Conservation (phyloP, 2,329 filamentous ascomycete species). For the Alternaria tenuissima region DNA sequence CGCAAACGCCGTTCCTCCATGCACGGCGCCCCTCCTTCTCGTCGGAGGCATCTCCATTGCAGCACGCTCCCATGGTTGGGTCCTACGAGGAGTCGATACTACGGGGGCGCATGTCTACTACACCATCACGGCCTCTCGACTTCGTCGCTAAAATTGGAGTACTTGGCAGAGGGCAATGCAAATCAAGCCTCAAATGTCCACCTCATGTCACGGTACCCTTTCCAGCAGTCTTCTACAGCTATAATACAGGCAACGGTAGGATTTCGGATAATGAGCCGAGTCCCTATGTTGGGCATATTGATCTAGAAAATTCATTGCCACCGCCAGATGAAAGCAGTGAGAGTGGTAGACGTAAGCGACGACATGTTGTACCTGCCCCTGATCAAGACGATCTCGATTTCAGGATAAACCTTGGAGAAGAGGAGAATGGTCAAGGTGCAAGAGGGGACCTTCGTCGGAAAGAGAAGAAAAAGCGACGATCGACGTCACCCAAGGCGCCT, state of each 20-base stretch:
- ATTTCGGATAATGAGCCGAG: conserved; percentile 86
- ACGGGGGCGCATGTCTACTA: conserved; percentile 94
- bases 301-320: conserved; percentile 81
- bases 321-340: conserved; percentile 56
- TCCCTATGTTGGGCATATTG: conserved; percentile 92
- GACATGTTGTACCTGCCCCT: conserved; percentile 37
- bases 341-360: conserved; percentile 52
- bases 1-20: conserved; percentile 58
- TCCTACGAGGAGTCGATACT: conserved; percentile 98
- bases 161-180: conserved; percentile 87
- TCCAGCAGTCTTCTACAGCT: conserved; percentile 95
- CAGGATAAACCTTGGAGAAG: conserved; percentile 29
- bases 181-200: conserved; percentile 82
- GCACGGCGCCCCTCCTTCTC: conserved; percentile 73
- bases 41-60: conserved; percentile 77
- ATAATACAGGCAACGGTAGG: conserved; percentile 73
- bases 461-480: conserved; percentile 68
- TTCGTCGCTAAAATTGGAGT: conserved; percentile 97
- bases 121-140: conserved; percentile 87
- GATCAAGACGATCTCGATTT: conserved; percentile 40
- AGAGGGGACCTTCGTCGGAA: conserved; percentile 53
- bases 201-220: conserved; percentile 90
- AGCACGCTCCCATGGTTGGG: conserved; percentile 94
- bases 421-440: conserved; percentile 15
- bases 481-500: conserved; percentile 68